phyloP scores from a whole-genome alignment of 2,329 filamentous ascomycete species.

The Fusarium pseudocircinatum region DNA sequence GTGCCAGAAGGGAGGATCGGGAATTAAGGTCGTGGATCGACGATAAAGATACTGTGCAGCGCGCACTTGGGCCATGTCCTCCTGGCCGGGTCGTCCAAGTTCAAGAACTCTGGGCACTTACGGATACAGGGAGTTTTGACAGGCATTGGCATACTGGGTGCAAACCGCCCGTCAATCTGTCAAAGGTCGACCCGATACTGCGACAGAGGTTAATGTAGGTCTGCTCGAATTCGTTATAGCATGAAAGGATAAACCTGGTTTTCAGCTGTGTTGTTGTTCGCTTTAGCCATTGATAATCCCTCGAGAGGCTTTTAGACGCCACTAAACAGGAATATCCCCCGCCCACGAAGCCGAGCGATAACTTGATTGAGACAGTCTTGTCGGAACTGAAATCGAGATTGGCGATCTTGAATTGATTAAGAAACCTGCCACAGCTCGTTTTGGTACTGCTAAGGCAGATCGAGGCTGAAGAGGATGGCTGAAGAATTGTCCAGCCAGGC shows the following conservation, averaged over 20 bases:
- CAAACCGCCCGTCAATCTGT: slow-evolving; percentile 1
- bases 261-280: slow-evolving; percentile 10
- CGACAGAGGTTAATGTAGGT: slow-evolving; percentile 9
- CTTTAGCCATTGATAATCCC: slow-evolving; percentile 3
- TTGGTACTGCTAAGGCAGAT: slow-evolving; percentile 21
- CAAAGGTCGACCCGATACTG: background rate
- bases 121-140: slow-evolving; percentile 7
- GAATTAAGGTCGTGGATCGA: slow-evolving; percentile 42
- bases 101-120: background rate
- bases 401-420: slow-evolving; percentile 31
- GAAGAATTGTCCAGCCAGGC: background rate
- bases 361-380: slow-evolving; percentile 29
- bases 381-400: slow-evolving; percentile 37
- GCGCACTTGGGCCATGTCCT: slow-evolving; percentile 14
- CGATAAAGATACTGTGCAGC: slow-evolving; percentile 36
- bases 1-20: slow-evolving; percentile 37
- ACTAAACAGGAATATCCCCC: slow-evolving; percentile 33
- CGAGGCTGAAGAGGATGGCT: slow-evolving; percentile 25
- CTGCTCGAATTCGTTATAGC: slow-evolving; percentile 13
- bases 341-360: slow-evolving; percentile 15
- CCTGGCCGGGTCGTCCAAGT: background rate
- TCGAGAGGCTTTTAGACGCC: slow-evolving; percentile 14
- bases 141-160: background rate
- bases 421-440: slow-evolving; percentile 17
- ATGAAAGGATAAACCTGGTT: slow-evolving; percentile 12